These are phyloP conservation scores for Suhomyces chickasaworum DNA, from an alignment of 1,139 yeast species.

Conservation along the genomic window DNA sequence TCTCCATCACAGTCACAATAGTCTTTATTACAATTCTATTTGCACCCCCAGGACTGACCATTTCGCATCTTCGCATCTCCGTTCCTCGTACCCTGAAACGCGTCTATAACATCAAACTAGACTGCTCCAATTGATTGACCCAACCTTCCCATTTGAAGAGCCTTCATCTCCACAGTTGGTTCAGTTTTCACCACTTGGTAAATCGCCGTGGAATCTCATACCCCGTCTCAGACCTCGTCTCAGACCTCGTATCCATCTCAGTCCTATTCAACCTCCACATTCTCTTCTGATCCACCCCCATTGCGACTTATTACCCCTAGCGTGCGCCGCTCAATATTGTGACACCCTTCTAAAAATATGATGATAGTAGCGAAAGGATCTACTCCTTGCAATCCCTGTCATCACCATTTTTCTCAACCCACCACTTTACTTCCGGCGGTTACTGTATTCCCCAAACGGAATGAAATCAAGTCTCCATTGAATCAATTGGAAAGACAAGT, in stretches of 20 bases:
- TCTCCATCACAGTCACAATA: too few species aligned
- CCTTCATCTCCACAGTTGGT: too few species aligned
- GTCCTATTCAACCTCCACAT: not conserved
- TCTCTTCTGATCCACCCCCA: not conserved
- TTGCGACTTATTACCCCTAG: not conserved
- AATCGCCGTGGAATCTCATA: not conserved
- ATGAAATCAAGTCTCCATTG: conserved; percentile 16
- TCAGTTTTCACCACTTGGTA: too few species aligned
- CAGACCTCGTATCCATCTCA: too few species aligned
- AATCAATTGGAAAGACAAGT: conserved; percentile 19
- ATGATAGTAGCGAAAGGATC: conserved; percentile 9
- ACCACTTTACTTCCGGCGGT: conserved; percentile 1
- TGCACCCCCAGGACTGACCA: too few species aligned
- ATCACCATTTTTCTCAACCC: conserved; percentile 2
- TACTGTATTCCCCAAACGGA: conserved; percentile 2
- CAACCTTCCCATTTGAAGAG: too few species aligned
- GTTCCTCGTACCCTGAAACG: too few species aligned
- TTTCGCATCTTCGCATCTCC: not conserved
- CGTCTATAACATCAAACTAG: too few species aligned
- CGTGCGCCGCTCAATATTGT: conserved; percentile 9
- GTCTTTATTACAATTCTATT: too few species aligned
- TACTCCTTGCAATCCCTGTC: conserved; percentile 4
- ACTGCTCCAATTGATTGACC: too few species aligned
- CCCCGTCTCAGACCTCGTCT: not conserved
- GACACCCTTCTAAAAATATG: conserved; percentile 13